These are phyloP conservation scores for Lobulomyces angularis DNA, from an alignment of 192 early-diverging fungal species.

Conservation along the genomic window DNA sequence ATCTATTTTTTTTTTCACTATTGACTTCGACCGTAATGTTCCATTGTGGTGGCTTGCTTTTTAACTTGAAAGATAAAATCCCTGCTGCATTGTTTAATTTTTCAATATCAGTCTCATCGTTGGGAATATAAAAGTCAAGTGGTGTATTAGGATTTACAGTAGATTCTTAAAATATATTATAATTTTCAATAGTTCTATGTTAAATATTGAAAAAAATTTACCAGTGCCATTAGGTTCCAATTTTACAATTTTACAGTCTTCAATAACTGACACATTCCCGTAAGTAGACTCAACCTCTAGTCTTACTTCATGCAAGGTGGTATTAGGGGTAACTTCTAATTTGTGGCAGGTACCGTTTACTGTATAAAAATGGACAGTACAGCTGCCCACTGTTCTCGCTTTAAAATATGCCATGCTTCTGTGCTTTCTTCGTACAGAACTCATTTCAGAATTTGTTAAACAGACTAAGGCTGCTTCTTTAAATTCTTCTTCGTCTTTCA, in stretches of 20 bases:
- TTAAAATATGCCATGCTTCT: too few relatives aligned
- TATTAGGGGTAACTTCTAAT: slow-evolving; percentile 16
- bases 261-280: slow-evolving; percentile 11
- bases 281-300: slow-evolving; percentile 11
- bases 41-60: too few relatives aligned
- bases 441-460: too few relatives aligned
- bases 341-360: slow-evolving; percentile 19
- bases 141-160: slow-evolving; percentile 16
- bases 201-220: slow-evolving; percentile 1
- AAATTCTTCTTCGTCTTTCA: too few relatives aligned
- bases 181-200: not conserved
- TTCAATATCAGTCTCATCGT: slow-evolving; percentile 13
- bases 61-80: too few relatives aligned
- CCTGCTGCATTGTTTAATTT: slow-evolving; percentile 9
- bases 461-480: too few relatives aligned
- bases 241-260: slow-evolving; percentile 11
- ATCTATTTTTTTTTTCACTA: not conserved
- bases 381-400: too few relatives aligned
- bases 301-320: slow-evolving; percentile 23
- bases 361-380: too few relatives aligned
- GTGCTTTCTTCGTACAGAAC: too few relatives aligned
- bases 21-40: slow-evolving; percentile 12
- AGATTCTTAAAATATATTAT: slow-evolving; percentile 6
- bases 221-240: slow-evolving; percentile 4
- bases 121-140: slow-evolving; percentile 8